A percentile compares a stretch with the other conserved stretches of the same genome.
Conservation (phyloP, 140 eudicot genomes). For the Senecio squalidus region DNA sequence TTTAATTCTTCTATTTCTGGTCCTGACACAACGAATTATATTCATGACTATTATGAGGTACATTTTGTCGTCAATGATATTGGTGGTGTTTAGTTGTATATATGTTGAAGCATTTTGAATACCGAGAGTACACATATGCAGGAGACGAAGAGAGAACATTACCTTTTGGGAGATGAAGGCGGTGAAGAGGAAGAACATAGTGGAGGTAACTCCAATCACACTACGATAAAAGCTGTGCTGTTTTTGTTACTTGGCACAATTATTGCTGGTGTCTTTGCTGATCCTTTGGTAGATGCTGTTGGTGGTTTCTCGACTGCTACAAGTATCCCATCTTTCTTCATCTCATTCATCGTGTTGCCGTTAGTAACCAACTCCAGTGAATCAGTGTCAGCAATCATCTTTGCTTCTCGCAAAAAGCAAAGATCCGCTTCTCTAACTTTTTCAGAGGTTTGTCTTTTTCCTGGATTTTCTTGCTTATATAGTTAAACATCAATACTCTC, state of each 20-base stretch:
- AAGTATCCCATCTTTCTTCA: conserved; percentile 35
- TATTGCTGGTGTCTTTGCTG: conserved; percentile 33
- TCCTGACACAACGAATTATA: conserved; percentile 37
- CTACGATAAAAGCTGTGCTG: conserved; percentile 21
- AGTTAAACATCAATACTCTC: neutral
- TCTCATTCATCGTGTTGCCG: conserved; percentile 35
- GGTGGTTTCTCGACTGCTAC: conserved; percentile 31
- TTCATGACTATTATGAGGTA: conserved; percentile 64
- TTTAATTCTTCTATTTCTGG: conserved; percentile 21
- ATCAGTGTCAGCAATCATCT: conserved; percentile 30
- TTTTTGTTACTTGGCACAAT: conserved; percentile 24
- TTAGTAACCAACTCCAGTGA: conserved; percentile 35
- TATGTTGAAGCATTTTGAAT: neutral
- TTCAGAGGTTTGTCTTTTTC: conserved; percentile 28
- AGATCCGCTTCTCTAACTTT: conserved; percentile 34
- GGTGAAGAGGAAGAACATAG: conserved; percentile 25
- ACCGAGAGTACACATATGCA: conserved; percentile 2
- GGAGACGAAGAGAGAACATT: conserved; percentile 37
- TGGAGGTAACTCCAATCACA: conserved; percentile 2
- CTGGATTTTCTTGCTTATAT: neutral
- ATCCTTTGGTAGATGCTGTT: conserved; percentile 35
- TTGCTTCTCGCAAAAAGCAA: conserved; percentile 31
- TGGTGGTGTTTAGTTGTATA: neutral
- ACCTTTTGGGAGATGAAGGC: conserved; percentile 38
- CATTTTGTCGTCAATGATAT: neutral